A percentile compares a stretch with the other conserved stretches of the same genome.
These are phyloP conservation scores for Geotrichum aggregatum DNA, from an alignment of 1,139 yeast genomes.

Conservation along the genomic window DNA sequence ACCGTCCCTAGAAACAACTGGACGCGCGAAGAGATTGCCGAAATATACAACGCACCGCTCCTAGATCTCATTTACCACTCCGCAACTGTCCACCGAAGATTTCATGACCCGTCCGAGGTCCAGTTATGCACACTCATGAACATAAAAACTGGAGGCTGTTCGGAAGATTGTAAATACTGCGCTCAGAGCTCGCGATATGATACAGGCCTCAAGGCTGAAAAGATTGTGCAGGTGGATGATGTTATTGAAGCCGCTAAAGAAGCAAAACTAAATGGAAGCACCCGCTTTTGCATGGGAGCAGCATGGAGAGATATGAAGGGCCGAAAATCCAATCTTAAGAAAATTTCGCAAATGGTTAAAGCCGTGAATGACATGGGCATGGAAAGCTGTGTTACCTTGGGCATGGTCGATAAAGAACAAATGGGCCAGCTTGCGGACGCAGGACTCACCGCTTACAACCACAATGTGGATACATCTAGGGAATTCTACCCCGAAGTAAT, in stretches of 20 bases:
- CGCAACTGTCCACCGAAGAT: constrained; percentile 60
- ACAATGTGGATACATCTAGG: constrained; percentile 74
- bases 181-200: constrained; percentile 67
- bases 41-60: constrained; percentile 61
- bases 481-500: constrained; percentile 72
- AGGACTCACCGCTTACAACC: constrained; percentile 78
- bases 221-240: constrained; percentile 55
- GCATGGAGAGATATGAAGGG: constrained; percentile 88
- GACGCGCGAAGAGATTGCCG: constrained; percentile 56
- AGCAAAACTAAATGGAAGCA: constrained; percentile 67
- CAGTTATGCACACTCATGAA: constrained; percentile 73
- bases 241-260: constrained; percentile 60
- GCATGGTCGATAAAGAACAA: constrained; percentile 66
- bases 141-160: constrained; percentile 76
- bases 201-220: constrained; percentile 68
- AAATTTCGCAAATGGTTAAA: constrained; percentile 61
- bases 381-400: constrained; percentile 78
- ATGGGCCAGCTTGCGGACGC: constrained; percentile 57
- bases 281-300: constrained; percentile 82
- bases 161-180: constrained; percentile 79
- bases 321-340: constrained; percentile 61
- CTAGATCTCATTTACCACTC: constrained; percentile 57
- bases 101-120: constrained; percentile 65
- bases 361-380: constrained; percentile 61
- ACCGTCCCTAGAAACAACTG: constrained; percentile 43